Evolutionary conservation across 352 stramenopile species (phyloP).

Genomic region (Globisporangium splendens): DNA sequence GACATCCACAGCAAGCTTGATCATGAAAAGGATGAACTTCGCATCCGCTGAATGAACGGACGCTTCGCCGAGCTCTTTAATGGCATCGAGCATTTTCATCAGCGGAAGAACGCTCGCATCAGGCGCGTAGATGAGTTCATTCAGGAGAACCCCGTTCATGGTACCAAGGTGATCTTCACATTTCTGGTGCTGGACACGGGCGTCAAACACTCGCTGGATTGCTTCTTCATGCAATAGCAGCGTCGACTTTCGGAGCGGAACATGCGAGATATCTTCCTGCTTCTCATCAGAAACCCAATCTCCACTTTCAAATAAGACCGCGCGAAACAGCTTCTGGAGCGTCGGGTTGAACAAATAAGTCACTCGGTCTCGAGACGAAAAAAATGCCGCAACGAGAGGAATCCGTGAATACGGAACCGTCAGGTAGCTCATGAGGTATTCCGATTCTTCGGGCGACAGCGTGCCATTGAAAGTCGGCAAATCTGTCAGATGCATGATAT

Average conservation of each 20-base stretch:
- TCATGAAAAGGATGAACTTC: conserved; percentile 87
- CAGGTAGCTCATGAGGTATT: conserved; percentile 98
- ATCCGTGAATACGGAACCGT: conserved; percentile 98
- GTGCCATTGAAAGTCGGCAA: conserved; percentile 96
- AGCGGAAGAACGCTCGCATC: conserved; percentile 78
- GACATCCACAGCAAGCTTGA: conserved; percentile 79
- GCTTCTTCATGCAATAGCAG: conserved; percentile 79
- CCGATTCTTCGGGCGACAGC: conserved; percentile 94
- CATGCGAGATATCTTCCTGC: conserved; percentile 62
- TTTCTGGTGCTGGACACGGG: conserved; percentile 69
- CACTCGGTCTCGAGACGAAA: conserved; percentile 88
- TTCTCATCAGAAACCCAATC: conserved; percentile 74
- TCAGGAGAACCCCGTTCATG: conserved; percentile 96
- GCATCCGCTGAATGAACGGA: conserved; percentile 81
- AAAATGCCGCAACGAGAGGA: conserved; percentile 97
- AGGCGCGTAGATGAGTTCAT: conserved; percentile 96
- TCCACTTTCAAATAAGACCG: conserved; percentile 88
- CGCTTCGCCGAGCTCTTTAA: conserved; percentile 76
- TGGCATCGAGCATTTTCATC: conserved; percentile 78
- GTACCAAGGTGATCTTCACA: conserved; percentile 91
- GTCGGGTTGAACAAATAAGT: conserved; percentile 86
- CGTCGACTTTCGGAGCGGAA: conserved; percentile 81
- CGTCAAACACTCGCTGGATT: conserved; percentile 70
- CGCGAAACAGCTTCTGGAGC: conserved; percentile 81
- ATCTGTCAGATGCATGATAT: conserved; percentile 96